Conservation (phyloP, 257 asterid genomes). For the Solanum neorickii region DNA sequence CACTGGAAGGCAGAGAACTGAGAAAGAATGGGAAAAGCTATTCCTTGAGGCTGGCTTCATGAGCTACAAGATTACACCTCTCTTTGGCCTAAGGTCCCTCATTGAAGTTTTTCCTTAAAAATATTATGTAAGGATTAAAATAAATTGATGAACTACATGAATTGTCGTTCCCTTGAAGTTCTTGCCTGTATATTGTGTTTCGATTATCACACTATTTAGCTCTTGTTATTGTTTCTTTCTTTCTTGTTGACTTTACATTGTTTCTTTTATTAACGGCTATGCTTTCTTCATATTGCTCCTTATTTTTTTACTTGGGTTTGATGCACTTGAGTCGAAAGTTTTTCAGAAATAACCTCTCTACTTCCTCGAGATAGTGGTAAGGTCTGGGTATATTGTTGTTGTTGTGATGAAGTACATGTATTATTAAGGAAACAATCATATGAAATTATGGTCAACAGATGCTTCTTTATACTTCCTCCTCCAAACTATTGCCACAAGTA, state of each 20-base stretch:
- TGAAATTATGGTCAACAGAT: background rate
- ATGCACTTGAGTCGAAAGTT: background rate
- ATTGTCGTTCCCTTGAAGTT: background rate
- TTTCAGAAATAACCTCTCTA: background rate
- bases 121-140: background rate
- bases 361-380: background rate
- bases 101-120: constrained; percentile 11
- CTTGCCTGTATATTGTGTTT: background rate
- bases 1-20: constrained; percentile 3
- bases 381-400: background rate
- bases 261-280: no score
- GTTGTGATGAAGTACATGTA: background rate
- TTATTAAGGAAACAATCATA: background rate
- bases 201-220: background rate
- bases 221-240: background rate
- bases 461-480: background rate
- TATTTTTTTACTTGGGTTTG: background rate
- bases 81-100: constrained; percentile 2
- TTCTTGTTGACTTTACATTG: background rate
- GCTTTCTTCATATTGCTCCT: background rate
- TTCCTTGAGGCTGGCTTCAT: constrained; percentile 5
- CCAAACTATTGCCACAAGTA: background rate
- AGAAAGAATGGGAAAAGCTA: constrained; percentile 2
- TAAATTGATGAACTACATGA: background rate
- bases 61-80: background rate